These are phyloP conservation scores for Truncatella angustata DNA, from an alignment of 2,329 filamentous ascomycete species.

Conservation along the genomic window DNA sequence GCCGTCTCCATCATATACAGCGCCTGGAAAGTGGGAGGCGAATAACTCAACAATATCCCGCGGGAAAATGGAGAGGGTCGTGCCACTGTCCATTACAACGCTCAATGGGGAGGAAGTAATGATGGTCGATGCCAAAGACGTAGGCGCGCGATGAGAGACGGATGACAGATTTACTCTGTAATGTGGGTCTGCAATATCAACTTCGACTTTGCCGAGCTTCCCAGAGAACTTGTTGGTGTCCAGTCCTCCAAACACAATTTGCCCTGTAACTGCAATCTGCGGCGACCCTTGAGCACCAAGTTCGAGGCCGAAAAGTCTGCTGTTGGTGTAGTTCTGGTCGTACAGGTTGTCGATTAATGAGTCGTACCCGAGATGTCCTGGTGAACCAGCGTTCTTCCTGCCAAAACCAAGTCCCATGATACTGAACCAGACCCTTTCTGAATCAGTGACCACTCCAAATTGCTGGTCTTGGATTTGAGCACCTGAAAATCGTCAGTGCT, in stretches of 20 bases:
- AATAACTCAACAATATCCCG: slow-evolving; percentile 39
- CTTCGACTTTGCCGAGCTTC: slow-evolving; percentile 39
- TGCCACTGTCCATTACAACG: slow-evolving; percentile 52
- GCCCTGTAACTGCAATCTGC: slow-evolving; percentile 38
- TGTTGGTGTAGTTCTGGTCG: slow-evolving; percentile 44
- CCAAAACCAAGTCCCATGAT: slow-evolving; percentile 51
- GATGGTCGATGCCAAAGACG: slow-evolving; percentile 10
- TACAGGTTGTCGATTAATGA: slow-evolving; percentile 51
- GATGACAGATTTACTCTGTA: slow-evolving; percentile 25
- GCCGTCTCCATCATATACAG: slow-evolving; percentile 36
- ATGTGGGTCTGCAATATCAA: slow-evolving; percentile 35
- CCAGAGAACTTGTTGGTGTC: slow-evolving; percentile 53
- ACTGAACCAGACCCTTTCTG: slow-evolving; percentile 47
- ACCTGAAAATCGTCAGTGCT: slow-evolving; percentile 18
- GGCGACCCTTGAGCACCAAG: slow-evolving; percentile 35
- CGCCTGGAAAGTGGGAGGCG: slow-evolving; percentile 39
- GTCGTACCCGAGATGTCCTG: slow-evolving; percentile 39
- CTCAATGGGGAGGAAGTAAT: slow-evolving; percentile 30
- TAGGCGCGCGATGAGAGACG: slow-evolving; percentile 18
- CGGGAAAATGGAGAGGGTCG: slow-evolving; percentile 48
- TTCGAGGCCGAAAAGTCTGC: slow-evolving; percentile 50
- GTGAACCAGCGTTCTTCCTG: slow-evolving; percentile 34
- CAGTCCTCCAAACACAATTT: slow-evolving; percentile 52
- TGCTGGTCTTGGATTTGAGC: slow-evolving; percentile 42
- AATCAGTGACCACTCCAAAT: slow-evolving; percentile 46